A percentile compares a stretch with the other conserved stretches of the same genome.
These are phyloP conservation scores for Triangularia verruculosa DNA, from an alignment of 2,329 filamentous ascomycete species.

Conservation along the genomic window DNA sequence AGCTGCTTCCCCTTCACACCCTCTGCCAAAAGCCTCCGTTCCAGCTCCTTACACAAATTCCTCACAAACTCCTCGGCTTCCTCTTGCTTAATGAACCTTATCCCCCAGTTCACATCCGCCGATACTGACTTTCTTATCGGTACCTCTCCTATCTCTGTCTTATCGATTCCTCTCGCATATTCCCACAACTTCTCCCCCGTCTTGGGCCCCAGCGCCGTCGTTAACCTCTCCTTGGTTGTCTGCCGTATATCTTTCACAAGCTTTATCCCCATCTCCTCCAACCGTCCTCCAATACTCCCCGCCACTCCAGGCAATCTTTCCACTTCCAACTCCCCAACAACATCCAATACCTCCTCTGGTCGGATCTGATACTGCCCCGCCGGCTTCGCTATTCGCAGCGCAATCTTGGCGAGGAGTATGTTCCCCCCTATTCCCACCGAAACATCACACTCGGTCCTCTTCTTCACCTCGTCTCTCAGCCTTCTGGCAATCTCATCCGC, in stretches of 20 bases:
- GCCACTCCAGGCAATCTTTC: slow-evolving; percentile 89
- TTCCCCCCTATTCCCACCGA: slow-evolving; percentile 92
- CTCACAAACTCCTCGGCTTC: slow-evolving; percentile 91
- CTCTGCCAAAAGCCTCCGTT: slow-evolving; percentile 76
- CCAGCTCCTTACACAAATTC: slow-evolving; percentile 80
- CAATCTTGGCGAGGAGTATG: slow-evolving; percentile 86
- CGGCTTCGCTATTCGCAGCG: slow-evolving; percentile 87
- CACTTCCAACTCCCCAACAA: slow-evolving; percentile 75
- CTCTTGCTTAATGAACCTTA: slow-evolving; percentile 86
- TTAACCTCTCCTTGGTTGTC: slow-evolving; percentile 71
- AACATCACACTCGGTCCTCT: slow-evolving; percentile 77
- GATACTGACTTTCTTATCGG: slow-evolving; percentile 89
- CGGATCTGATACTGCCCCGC: slow-evolving; percentile 88
- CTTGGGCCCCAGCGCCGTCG: slow-evolving; percentile 77
- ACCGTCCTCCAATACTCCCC: slow-evolving; percentile 78
- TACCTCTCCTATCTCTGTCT: slow-evolving; percentile 79
- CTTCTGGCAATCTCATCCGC: slow-evolving; percentile 67
- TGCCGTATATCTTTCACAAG: slow-evolving; percentile 79
- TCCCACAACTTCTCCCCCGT: slow-evolving; percentile 89
- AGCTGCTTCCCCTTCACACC: slow-evolving; percentile 83
- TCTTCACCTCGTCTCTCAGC: slow-evolving; percentile 68
- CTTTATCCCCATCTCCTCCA: slow-evolving; percentile 82
- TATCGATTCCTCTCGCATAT: slow-evolving; percentile 85
- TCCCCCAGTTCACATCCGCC: slow-evolving; percentile 97
- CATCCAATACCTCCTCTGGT: slow-evolving; percentile 71